Conservation (phyloP, 352 stramenopile species). For the Phytopythium kandeliae region DNA sequence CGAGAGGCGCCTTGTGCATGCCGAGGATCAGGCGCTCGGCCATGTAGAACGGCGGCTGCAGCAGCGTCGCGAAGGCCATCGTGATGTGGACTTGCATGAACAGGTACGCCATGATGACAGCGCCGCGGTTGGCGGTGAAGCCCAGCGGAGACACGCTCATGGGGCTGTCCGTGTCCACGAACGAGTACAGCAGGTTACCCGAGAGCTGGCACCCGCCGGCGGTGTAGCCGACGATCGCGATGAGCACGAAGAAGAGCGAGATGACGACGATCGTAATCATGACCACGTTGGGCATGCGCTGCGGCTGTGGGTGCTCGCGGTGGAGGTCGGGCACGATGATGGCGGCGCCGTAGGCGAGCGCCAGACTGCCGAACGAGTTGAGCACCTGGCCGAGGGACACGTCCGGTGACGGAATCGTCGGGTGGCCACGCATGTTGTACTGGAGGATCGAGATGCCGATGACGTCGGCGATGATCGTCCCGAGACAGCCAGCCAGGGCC, state of each 20-base stretch:
- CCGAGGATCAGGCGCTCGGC: slow-evolving; percentile 50
- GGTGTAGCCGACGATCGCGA: slow-evolving; percentile 34
- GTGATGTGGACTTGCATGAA: slow-evolving; percentile 48
- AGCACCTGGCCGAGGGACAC: slow-evolving; percentile 38
- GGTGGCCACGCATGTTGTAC: slow-evolving; percentile 38
- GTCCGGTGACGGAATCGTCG: slow-evolving; percentile 24
- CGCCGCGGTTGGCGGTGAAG: slow-evolving; percentile 35
- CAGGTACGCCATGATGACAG: slow-evolving; percentile 46
- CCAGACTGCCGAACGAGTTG: slow-evolving; percentile 43
- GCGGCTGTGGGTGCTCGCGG: slow-evolving; percentile 41
- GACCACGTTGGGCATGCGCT: slow-evolving; percentile 47
- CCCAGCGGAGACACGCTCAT: slow-evolving; percentile 31
- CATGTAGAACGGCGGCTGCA: slow-evolving; percentile 53
- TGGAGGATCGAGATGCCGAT: slow-evolving; percentile 33
- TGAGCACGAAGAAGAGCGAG: slow-evolving; percentile 36
- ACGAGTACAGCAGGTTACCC: slow-evolving; percentile 49
- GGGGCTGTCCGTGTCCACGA: slow-evolving; percentile 24
- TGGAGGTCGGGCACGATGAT: slow-evolving; percentile 49
- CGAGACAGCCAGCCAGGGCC: slow-evolving; percentile 37
- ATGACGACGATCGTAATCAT: slow-evolving; percentile 42
- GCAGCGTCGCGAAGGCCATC: slow-evolving; percentile 42
- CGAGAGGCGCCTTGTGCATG: slow-evolving; percentile 39
- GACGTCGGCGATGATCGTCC: slow-evolving; percentile 42
- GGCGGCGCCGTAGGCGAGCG: slow-evolving; percentile 41
- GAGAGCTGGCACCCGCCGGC: slow-evolving; percentile 47